Evolutionary conservation across 306 rosid genomes (phyloP).

Genomic region (Alnus glutinosa): DNA sequence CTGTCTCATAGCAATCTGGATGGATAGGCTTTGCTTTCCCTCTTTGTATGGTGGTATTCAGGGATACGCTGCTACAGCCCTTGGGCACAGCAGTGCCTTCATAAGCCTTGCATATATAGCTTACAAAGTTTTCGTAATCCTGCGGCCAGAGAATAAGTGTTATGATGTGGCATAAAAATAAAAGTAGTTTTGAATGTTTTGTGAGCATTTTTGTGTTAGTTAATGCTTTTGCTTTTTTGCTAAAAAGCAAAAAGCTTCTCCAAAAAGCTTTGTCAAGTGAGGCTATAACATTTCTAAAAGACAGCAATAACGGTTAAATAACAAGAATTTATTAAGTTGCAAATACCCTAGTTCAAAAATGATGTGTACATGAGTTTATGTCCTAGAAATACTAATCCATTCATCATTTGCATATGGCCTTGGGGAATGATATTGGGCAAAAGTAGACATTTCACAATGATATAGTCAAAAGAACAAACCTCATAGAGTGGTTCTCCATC

Average conservation of each 20-base stretch:
- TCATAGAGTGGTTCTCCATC: conserved; percentile 83
- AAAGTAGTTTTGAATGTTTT: too few relatives aligned
- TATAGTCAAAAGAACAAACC: conserved; percentile 43
- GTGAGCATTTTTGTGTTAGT: too few relatives aligned
- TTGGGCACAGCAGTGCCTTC: conserved; percentile 44
- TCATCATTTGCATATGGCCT: neutral
- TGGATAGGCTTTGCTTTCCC: conserved; percentile 24
- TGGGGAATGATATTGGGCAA: neutral
- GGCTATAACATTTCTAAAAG: neutral
- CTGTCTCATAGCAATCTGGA: conserved; percentile 35
- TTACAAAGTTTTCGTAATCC: conserved; percentile 76
- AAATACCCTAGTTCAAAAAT: neutral
- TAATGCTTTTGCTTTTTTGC: too few relatives aligned
- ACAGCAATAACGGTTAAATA: neutral
- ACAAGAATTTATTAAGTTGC: neutral
- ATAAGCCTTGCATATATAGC: conserved; percentile 74
- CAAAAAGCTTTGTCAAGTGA: too few relatives aligned
- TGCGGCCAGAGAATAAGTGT: conserved; percentile 27
- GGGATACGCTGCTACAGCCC: conserved; percentile 47
- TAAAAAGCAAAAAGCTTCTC: too few relatives aligned
- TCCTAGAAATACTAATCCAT: neutral
- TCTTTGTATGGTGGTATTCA: conserved; percentile 26
- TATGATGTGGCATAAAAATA: too few relatives aligned
- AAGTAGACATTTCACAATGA: neutral
- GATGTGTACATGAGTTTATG: neutral